Evolutionary conservation across 2,329 filamentous ascomycete species (phyloP).

Genomic region (Colletotrichum noveboracense): DNA sequence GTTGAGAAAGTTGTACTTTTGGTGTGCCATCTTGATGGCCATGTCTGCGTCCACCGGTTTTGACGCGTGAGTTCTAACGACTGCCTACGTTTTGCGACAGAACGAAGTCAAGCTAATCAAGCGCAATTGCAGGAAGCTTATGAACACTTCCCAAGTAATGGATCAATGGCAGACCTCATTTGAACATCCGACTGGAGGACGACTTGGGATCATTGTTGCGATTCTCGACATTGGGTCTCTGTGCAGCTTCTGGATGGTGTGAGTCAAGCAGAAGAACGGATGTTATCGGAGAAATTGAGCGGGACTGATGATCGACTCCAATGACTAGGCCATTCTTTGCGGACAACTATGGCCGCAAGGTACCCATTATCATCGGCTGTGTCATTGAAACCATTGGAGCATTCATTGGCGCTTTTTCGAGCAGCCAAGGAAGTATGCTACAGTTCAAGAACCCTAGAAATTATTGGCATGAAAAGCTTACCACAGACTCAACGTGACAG

Average conservation of each 20-base stretch:
- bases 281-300: background rate
- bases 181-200: conserved; percentile 38
- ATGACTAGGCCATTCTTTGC: conserved; percentile 30
- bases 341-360: conserved; percentile 45
- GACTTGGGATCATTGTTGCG: conserved; percentile 52
- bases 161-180: conserved; percentile 56
- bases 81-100: background rate
- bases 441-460: conserved; percentile 18
- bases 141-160: conserved; percentile 64
- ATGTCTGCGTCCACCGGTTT: conserved; percentile 66
- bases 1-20: conserved; percentile 58
- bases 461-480: background rate
- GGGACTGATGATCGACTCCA: background rate
- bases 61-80: conserved; percentile 39
- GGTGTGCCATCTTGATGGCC: conserved; percentile 58
- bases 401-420: conserved; percentile 44
- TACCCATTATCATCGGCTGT: conserved; percentile 47
- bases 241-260: conserved; percentile 47
- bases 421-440: conserved; percentile 41
- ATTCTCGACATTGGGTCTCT: conserved; percentile 57
- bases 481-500: background rate
- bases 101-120: background rate
- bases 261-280: conserved; percentile 36
- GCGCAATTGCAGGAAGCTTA: conserved; percentile 45
- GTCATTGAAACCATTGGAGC: conserved; percentile 49